Conservation (phyloP, 75 land plant species). For the Picea sitchensis region DNA sequence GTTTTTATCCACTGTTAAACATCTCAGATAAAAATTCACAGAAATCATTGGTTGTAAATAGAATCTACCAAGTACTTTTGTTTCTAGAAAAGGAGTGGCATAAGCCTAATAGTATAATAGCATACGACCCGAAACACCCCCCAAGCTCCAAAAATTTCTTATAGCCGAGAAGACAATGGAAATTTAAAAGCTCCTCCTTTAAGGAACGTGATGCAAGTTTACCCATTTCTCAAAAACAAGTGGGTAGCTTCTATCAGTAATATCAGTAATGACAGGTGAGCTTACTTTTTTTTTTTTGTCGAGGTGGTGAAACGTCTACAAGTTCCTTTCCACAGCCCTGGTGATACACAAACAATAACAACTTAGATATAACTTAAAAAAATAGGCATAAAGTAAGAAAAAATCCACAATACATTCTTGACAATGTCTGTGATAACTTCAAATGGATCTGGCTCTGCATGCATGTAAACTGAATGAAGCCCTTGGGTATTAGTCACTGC, state of each 20-base stretch:
- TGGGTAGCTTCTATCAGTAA: background rate
- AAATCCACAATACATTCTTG: slow-evolving; percentile 14
- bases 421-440: slow-evolving; percentile 81
- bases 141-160: too few relatives aligned
- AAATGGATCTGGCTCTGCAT: slow-evolving; percentile 73
- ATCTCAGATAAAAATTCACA: too few relatives aligned
- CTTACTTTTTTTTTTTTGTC: slow-evolving; percentile 72
- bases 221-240: background rate
- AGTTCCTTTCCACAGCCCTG: slow-evolving; percentile 70
- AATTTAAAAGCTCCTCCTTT: too few relatives aligned
- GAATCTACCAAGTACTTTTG: too few relatives aligned
- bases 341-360: background rate
- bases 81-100: too few relatives aligned
- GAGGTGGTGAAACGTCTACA: slow-evolving; percentile 61
- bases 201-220: too few relatives aligned
- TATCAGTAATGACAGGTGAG: background rate
- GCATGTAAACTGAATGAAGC: slow-evolving; percentile 63
- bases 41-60: too few relatives aligned
- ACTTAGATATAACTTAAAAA: background rate
- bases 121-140: too few relatives aligned
- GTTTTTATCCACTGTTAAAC: too few relatives aligned
- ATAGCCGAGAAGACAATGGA: too few relatives aligned
- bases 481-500: slow-evolving; percentile 48
- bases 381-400: background rate
- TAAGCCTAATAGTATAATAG: too few relatives aligned